Conservation (phyloP, 2,329 filamentous ascomycete species). For the Ophiostoma piceae region DNA sequence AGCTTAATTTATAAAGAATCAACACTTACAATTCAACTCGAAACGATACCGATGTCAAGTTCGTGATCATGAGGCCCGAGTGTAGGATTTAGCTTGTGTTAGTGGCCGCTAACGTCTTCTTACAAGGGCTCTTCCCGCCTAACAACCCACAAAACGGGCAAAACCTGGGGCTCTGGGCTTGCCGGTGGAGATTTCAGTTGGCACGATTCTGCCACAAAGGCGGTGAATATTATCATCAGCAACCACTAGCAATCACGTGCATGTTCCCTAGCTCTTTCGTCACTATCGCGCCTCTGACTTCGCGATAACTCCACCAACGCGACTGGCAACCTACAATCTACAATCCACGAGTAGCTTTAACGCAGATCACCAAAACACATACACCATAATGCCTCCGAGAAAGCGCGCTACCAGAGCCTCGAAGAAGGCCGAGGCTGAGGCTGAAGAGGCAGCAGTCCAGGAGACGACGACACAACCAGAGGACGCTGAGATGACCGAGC, state of each 20-base stretch:
- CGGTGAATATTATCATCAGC: background rate
- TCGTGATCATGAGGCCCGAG: background rate
- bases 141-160: background rate
- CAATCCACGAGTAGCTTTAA: background rate
- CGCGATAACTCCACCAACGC: background rate
- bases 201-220: background rate
- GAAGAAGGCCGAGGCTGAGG: constrained; percentile 20
- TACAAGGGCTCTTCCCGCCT: background rate
- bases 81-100: background rate
- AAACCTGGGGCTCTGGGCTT: background rate
- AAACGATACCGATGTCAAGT: background rate
- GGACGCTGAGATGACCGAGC: constrained; percentile 9
- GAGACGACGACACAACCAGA: constrained; percentile 9
- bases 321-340: background rate
- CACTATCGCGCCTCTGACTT: background rate
- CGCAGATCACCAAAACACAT: background rate
- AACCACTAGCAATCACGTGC: background rate
- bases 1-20: background rate
- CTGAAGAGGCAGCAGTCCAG: background rate
- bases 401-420: constrained; percentile 20
- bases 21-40: background rate
- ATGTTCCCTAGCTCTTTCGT: constrained; percentile 3
- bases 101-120: background rate
- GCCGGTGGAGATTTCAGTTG: background rate
- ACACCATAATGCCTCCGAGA: constrained; percentile 18